Evolutionary conservation across 2,329 filamentous ascomycete species (phyloP), one percentile per base, ranked within the genome.

Genomic region (Botrytis paeoniae): DNA sequence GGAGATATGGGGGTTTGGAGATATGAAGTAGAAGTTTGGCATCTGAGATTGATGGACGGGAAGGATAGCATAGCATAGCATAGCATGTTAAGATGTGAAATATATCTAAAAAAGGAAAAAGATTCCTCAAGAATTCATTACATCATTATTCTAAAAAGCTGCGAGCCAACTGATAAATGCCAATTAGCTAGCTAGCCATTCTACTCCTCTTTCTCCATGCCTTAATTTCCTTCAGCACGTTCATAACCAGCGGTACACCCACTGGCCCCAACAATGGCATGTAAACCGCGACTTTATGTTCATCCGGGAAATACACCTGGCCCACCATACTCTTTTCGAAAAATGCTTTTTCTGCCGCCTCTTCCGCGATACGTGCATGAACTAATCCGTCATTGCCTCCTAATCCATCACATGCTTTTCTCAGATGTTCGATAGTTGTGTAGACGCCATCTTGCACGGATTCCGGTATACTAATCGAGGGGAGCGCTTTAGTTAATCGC

Each of bases 261-360:
- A 98, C 90, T 0, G 96, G 96, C 0, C 96, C 96, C 59, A 99
- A 84, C 18, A 99, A 84, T 1, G 96, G 96, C 78, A 99, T 83
- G 81, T 99, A 99, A 0, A 99, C 96, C 0, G 96, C 96, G 37
- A 99, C 89, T 83, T 98, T 99, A 82, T 99, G 96, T 84, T 99
- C 96, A 80, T 99, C 96, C 0, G 96, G 96, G 82, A 99, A 99
- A 82, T 98, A 99, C 3, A 98, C 91, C 83, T 98, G 96, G 0
- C 95, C 96, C 20, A 99, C 96, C 96, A 99, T 99, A 80, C 93
- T 97, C 83, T 97, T 97, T 83, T 99, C 96, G 78, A 99, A 99
- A 83, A 99, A 99, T 0, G 95, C 95, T 74, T 92, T 90, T 81
- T 99, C 96, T 0, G 94, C 95, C 80, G 97, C 94, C 4, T 89